Evolutionary conservation across 2,329 filamentous ascomycete genomes (phyloP), one percentile per base, ranked within the genome.

Genomic region (Malbranchea zuffiana): DNA sequence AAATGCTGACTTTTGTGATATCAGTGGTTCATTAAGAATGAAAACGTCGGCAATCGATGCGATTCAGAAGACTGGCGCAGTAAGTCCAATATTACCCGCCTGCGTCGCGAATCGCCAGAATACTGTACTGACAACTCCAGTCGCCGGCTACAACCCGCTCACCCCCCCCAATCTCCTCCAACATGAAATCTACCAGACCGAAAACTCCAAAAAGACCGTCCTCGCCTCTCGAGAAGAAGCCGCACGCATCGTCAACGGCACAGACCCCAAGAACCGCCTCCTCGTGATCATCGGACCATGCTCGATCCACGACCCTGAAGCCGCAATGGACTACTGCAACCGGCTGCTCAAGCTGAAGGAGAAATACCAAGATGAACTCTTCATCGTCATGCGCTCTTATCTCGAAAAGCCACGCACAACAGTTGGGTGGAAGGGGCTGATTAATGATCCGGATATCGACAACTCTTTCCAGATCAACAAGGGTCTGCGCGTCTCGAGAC

Each of bases 391-490:
- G 90, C 82, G 90, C 50, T 83, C 85, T 46, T 98, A 98, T 74
- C 77, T 98, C 43, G 90, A 98, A 72, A 98, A 98, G 72, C 90
- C 90, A 15, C 79, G 90, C 47, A 98, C 90, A 18, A 98, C 90
- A 0, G 85, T 98, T 18, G 90, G 90, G 50, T 98, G 90, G 90
- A 98, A 98, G 69, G 90, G 90, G 33, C 69, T 98, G 51, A 93
- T 98, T 68, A 96, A 98, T 60, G 90, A 98, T 63, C 90, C 90
- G 2, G 88, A 96, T 55, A 93, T 98, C 56, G 87, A 96, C 63
- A 88, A 94, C 61, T 90, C 82, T 62, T 96, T 94, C 80, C 79
- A 95, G 66, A 96, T 98, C 68, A 96, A 96, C 72, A 96, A 96
- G 71, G 90, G 90, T 13, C 65, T 98, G 54, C 78, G 83, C 34